Evolutionary conservation across 306 rosid genomes (phyloP).

Genomic region (Vigna hirtella): DNA sequence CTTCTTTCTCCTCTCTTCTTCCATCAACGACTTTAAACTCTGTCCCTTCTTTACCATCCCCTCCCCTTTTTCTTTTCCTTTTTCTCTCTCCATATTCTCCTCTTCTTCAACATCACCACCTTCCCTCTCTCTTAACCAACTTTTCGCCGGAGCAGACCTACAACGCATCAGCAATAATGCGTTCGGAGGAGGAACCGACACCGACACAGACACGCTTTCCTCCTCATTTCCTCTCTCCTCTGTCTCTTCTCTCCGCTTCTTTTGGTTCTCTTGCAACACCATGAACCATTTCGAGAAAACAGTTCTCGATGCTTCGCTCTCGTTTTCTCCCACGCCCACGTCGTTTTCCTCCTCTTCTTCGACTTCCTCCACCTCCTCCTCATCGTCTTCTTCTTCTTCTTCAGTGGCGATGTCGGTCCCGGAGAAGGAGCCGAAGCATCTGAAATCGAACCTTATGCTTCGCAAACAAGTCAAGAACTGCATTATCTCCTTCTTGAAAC

Average conservation of each 20-base stretch:
- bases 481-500: constrained; percentile 88
- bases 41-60: constrained; percentile 50
- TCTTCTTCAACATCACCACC: constrained; percentile 1
- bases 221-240: constrained; percentile 35
- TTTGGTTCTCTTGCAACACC: constrained; percentile 81
- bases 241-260: constrained; percentile 46
- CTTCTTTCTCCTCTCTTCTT: constrained; percentile 63
- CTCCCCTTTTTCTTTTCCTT: constrained; percentile 9
- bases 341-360: constrained; percentile 57
- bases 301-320: constrained; percentile 54
- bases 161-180: constrained; percentile 92
- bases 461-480: constrained; percentile 82
- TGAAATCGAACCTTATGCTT: constrained; percentile 67
- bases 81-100: constrained; percentile 4
- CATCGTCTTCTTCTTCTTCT: constrained; percentile 61
- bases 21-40: constrained; percentile 79
- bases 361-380: constrained; percentile 50
- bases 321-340: constrained; percentile 44
- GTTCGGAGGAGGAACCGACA: constrained; percentile 73
- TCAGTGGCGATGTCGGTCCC: constrained; percentile 59
- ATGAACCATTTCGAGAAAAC: constrained; percentile 89
- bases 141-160: constrained; percentile 91
- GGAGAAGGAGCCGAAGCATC: constrained; percentile 76
- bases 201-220: not conserved
- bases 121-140: constrained; percentile 62